Evolutionary conservation across 148 eudicot species (phyloP).

Genomic region (Camellia sinensis): DNA sequence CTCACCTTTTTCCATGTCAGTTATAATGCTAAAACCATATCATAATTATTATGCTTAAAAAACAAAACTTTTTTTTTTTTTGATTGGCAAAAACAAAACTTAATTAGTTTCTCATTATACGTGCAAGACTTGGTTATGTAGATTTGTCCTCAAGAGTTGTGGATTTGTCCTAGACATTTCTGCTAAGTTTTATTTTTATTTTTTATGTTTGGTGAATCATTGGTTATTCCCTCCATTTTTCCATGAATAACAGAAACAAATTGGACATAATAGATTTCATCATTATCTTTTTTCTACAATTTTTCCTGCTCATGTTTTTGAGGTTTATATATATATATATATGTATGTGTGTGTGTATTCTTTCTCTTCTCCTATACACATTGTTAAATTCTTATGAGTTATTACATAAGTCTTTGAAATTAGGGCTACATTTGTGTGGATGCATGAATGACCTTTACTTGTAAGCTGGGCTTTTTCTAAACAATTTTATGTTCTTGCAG

Average conservation of each 20-base stretch:
- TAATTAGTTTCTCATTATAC: background rate
- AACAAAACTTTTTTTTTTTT: background rate
- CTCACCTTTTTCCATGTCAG: background rate
- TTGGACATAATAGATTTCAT: too few species aligned
- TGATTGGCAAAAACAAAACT: background rate
- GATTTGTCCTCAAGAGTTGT: too few species aligned
- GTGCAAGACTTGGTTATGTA: background rate
- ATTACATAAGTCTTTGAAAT: background rate
- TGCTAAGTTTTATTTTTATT: too few species aligned
- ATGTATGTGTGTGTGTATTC: background rate
- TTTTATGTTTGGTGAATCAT: too few species aligned
- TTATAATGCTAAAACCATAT: background rate
- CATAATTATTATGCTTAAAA: background rate
- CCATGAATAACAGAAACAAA: too few species aligned
- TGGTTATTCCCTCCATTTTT: too few species aligned
- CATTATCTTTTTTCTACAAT: background rate
- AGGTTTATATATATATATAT: background rate
- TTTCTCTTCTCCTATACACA: background rate
- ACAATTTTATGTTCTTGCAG: slow-evolving; percentile 37
- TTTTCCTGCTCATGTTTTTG: background rate
- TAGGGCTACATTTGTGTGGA: background rate
- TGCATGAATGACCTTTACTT: slow-evolving; percentile 8
- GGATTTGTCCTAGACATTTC: too few species aligned
- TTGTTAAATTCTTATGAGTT: background rate
- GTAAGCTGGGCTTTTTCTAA: slow-evolving; percentile 3